Base-by-base conservation (phyloP, 2,329 filamentous ascomycete genomes). In the Scopulariopsis brevicaulis region DNA sequence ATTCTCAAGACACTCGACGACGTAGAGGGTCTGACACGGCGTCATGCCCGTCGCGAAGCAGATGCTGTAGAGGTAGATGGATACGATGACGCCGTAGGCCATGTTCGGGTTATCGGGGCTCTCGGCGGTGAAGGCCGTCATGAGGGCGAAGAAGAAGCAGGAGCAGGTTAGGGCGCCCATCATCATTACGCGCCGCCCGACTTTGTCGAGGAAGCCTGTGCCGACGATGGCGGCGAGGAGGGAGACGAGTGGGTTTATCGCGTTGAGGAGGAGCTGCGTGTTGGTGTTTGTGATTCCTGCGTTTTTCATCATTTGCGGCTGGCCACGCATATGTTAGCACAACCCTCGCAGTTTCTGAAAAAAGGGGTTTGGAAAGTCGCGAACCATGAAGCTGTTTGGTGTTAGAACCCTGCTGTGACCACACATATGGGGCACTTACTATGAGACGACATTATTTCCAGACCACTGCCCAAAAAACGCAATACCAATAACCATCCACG, bases 381-480 rank as follows among this genome's bases (percentile, higher is more conserved):
- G 14, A 40, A 40, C 37, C 37, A 40, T 40, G 18, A 40, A 40
- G 73, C 53, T 77, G 71, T 1, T 64, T 79, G 65, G 86, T 85
- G 53, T 83, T 83, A 55, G 83, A 82, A 54, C 78, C 78, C 50
- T 77, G 71, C 69, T 85, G 3, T 18, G 37, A 15, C 14, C 4
- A 37, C 14, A 37, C 37, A 8, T 85, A 62, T 87, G 74, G 60
- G 83, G 79, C 64, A 84, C 82, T 67, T 87, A 87, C 70, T 87
- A 86, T 61, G 78, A 83, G 65, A 87, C 82, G 1, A 87, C 71
- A 22, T 81, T 83, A 65, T 87, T 87, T 52, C 85, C 84, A 56
- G 79, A 83, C 71, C 85, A 87, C 69, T 87, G 84, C 1, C 82
- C 85, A 65, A 87, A 85, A 63, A 87, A 70, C 64, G 83, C 84